Percentiles rank a stretch among this genome's conserved stretches.
These are phyloP conservation scores for Ascochyta koolunga DNA, from an alignment of 2,329 filamentous ascomycete species.

Conservation along the genomic window DNA sequence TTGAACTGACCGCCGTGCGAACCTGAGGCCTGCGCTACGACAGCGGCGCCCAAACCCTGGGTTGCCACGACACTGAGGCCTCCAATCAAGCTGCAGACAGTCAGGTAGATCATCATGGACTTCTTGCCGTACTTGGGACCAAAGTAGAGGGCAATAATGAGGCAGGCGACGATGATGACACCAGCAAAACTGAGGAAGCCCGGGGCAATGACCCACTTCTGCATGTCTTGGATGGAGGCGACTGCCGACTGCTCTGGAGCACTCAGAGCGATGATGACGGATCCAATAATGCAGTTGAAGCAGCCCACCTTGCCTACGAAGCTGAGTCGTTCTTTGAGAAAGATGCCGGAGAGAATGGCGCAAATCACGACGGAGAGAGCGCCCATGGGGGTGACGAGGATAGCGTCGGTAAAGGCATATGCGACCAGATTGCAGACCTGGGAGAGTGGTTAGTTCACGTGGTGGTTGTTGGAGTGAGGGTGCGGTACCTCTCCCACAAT, in stretches of 20 bases:
- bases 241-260: conserved; percentile 87
- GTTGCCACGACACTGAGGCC: conserved; percentile 94
- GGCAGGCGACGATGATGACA: conserved; percentile 75
- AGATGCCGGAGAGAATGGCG: conserved; percentile 88
- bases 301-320: conserved; percentile 96
- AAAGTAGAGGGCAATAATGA: conserved; percentile 76
- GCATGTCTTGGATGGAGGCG: conserved; percentile 88
- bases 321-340: conserved; percentile 92
- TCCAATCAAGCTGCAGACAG: conserved; percentile 93
- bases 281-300: conserved; percentile 92
- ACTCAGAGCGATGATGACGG: conserved; percentile 92
- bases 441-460: not conserved
- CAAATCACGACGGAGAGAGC: conserved; percentile 92
- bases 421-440: conserved; percentile 91
- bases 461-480: not conserved
- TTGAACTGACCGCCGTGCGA: conserved; percentile 80
- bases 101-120: conserved; percentile 97
- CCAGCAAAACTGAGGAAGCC: conserved; percentile 87
- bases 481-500: conserved; percentile 76
- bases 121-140: conserved; percentile 92
- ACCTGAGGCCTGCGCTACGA: conserved; percentile 83
- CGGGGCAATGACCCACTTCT: conserved; percentile 81
- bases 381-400: conserved; percentile 89
- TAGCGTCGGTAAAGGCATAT: conserved; percentile 95
- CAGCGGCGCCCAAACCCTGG: conserved; percentile 88